Evolutionary conservation across 768 basidiomycete genomes (phyloP).

Genomic region (Trametes cubensis): DNA sequence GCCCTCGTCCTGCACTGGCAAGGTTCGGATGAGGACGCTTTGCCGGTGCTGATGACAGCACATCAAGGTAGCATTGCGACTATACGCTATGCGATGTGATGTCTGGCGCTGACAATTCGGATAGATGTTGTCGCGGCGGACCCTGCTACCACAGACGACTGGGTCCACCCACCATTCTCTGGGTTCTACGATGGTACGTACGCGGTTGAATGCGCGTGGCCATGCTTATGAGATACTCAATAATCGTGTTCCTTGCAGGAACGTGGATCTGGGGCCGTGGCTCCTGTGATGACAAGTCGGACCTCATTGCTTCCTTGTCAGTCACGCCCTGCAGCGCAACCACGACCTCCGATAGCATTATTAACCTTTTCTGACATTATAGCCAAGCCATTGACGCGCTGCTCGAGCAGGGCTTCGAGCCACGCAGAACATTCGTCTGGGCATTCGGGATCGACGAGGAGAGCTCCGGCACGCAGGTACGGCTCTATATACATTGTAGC

Average conservation of each 20-base stretch:
- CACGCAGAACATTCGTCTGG: slow-evolving; percentile 44
- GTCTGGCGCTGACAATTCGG: background rate
- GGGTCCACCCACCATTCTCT: slow-evolving; percentile 54
- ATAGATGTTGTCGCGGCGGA: slow-evolving; percentile 55
- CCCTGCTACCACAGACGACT: slow-evolving; percentile 44
- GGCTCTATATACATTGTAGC: slow-evolving; percentile 14
- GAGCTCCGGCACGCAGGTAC: slow-evolving; percentile 32
- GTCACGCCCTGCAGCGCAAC: background rate
- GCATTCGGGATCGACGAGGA: slow-evolving; percentile 59
- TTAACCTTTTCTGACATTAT: background rate
- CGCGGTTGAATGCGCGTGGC: background rate
- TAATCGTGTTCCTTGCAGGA: slow-evolving; percentile 11
- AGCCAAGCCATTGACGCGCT: slow-evolving; percentile 50
- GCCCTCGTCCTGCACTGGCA: slow-evolving; percentile 64
- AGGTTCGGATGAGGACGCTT: slow-evolving; percentile 48
- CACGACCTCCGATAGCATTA: too few species aligned
- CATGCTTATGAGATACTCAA: background rate
- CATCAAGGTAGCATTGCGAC: slow-evolving; percentile 51
- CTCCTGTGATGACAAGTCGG: slow-evolving; percentile 40
- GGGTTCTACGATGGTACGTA: slow-evolving; percentile 44
- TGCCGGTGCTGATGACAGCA: slow-evolving; percentile 56
- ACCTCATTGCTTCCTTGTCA: slow-evolving; percentile 37
- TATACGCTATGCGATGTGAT: background rate
- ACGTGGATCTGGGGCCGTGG: slow-evolving; percentile 41
- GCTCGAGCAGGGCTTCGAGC: slow-evolving; percentile 47